Conservation (phyloP, 2,329 filamentous ascomycete species). For the Clonostachys solani region DNA sequence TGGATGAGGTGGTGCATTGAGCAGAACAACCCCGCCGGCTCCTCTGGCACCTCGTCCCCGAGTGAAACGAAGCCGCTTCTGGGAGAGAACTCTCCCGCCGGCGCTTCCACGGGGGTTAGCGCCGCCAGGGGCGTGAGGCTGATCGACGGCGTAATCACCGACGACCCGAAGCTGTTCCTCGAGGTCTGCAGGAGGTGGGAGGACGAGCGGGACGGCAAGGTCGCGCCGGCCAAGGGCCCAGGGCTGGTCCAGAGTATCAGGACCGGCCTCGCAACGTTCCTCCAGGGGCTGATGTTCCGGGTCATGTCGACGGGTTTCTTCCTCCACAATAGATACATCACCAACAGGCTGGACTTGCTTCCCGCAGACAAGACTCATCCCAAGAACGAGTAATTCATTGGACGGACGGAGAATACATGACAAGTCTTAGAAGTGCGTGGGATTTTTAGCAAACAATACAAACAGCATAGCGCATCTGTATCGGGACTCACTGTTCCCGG, state of each 20-base stretch:
- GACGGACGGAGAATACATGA: too few relatives aligned
- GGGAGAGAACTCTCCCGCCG: too few relatives aligned
- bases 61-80: too few relatives aligned
- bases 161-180: constrained; percentile 68
- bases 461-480: too few relatives aligned
- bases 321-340: background rate
- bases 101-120: background rate
- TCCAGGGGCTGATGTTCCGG: constrained; percentile 8
- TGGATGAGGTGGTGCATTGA: constrained; percentile 79
- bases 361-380: background rate
- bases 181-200: constrained; percentile 47
- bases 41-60: constrained; percentile 12
- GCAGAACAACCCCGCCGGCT: constrained; percentile 17
- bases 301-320: constrained; percentile 7
- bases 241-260: background rate
- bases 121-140: constrained; percentile 4
- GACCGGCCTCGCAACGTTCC: background rate
- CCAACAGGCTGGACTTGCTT: constrained; percentile 1
- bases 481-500: too few relatives aligned
- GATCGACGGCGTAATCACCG: constrained; percentile 81
- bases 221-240: background rate
- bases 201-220: constrained; percentile 22
- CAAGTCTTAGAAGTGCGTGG: too few relatives aligned
- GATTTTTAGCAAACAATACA: too few relatives aligned
- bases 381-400: too few relatives aligned